These are phyloP conservation scores for Leucosporidium scottii DNA, from an alignment of 768 basidiomycete genomes.

Conservation along the genomic window DNA sequence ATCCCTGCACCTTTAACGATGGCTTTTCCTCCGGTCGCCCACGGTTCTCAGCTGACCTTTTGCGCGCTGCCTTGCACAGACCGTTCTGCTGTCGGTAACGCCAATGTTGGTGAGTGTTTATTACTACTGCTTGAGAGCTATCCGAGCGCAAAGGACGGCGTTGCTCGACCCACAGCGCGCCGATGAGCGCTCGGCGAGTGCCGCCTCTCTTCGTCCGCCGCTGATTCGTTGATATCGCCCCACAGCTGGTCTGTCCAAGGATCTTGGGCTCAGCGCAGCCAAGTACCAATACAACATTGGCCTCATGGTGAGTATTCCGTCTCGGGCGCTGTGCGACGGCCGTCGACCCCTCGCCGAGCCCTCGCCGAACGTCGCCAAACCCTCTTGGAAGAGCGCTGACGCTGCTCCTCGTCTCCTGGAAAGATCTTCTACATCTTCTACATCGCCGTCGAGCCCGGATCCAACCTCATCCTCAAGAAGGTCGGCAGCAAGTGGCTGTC, in stretches of 20 bases:
- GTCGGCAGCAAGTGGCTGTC: slow-evolving; percentile 21
- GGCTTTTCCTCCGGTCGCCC: neutral
- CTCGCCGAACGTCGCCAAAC: neutral
- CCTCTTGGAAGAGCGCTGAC: too few relatives aligned
- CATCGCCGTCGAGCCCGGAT: slow-evolving; percentile 22
- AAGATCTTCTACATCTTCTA: slow-evolving; percentile 17
- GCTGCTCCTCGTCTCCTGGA: neutral
- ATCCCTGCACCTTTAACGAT: neutral
- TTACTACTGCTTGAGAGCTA: too few relatives aligned
- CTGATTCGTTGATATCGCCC: neutral
- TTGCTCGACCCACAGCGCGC: too few relatives aligned
- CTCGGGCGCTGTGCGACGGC: neutral
- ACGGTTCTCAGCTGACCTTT: too few relatives aligned
- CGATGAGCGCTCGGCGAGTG: neutral
- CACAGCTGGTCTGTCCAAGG: neutral
- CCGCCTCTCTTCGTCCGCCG: neutral
- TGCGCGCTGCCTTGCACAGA: too few relatives aligned
- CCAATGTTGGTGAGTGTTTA: slow-evolving; percentile 14
- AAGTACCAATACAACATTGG: slow-evolving; percentile 6
- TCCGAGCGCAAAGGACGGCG: too few relatives aligned
- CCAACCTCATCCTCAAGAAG: slow-evolving; percentile 28
- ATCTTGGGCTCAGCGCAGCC: neutral
- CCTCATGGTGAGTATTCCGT: slow-evolving; percentile 1
- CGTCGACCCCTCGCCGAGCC: neutral
- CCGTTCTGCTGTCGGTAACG: slow-evolving; percentile 19